phyloP scores from a whole-genome alignment of 306 rosid species.

The Crataegus laevigata region DNA sequence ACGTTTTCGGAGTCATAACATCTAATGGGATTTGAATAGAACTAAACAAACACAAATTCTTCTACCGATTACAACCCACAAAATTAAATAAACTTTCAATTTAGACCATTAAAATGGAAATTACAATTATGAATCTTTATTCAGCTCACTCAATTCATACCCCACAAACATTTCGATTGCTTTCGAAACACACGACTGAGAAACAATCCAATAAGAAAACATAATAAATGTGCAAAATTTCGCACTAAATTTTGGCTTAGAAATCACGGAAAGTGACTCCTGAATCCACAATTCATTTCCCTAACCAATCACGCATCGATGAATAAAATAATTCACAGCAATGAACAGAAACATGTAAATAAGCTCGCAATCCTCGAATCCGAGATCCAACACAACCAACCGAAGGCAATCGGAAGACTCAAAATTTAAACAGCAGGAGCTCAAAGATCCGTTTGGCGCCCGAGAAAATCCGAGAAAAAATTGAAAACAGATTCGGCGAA shows the following conservation, averaged over 20 bases:
- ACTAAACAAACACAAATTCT: not conserved
- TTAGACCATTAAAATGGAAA: not conserved
- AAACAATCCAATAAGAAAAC: not conserved
- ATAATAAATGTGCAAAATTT: not conserved
- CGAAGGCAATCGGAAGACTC: not conserved
- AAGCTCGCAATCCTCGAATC: not conserved
- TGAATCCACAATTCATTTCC: not conserved
- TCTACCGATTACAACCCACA: not conserved
- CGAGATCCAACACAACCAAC: constrained; percentile 13
- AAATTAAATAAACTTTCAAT: not conserved
- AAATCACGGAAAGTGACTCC: not conserved
- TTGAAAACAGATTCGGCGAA: not conserved
- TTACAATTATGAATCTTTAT: not conserved
- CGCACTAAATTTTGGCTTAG: not conserved
- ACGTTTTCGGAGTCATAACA: not conserved
- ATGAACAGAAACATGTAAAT: not conserved
- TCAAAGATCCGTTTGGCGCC: not conserved
- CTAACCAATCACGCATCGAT: not conserved
- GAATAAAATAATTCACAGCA: not conserved
- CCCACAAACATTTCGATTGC: not conserved
- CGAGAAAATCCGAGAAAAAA: not conserved
- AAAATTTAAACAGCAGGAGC: not conserved
- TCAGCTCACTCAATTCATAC: not conserved
- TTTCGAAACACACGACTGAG: not conserved
- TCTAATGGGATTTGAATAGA: not conserved